Conservation (phyloP, 148 eudicot species). For the Vaccinium darrowii region DNA sequence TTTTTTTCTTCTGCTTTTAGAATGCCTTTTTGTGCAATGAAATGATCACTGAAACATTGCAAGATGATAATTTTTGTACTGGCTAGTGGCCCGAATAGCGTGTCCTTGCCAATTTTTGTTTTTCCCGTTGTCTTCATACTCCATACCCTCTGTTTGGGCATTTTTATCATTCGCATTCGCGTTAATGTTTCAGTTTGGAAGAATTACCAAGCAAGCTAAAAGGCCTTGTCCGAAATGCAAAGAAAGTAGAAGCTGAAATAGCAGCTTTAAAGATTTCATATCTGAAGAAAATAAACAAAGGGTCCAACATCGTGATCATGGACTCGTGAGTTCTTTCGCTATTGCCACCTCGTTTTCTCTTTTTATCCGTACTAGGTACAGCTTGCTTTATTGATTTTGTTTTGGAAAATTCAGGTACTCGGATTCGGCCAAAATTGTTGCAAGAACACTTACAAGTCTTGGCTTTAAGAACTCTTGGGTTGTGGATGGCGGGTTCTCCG, state of each 20-base stretch:
- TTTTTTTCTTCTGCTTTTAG: not conserved
- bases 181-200: conserved; percentile 57
- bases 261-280: conserved; percentile 86
- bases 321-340: conserved; percentile 69
- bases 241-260: conserved; percentile 90
- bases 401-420: conserved; percentile 51
- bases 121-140: not conserved
- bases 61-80: not conserved
- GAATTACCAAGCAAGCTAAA: conserved; percentile 76
- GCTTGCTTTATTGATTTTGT: not conserved
- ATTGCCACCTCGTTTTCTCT: not conserved
- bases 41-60: not conserved
- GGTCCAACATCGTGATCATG: conserved; percentile 82
- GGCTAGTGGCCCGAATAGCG: not conserved
- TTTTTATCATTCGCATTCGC: not conserved
- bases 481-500: conserved; percentile 84
- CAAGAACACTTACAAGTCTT: conserved; percentile 61
- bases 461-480: conserved; percentile 86
- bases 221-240: conserved; percentile 58
- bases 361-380: no score
- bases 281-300: conserved; percentile 71
- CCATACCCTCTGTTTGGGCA: not conserved
- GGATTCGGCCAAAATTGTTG: conserved; percentile 79
- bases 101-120: not conserved
- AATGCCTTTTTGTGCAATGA: not conserved